A percentile compares a stretch with the other conserved stretches of the same genome.
Conservation (phyloP, 2,329 filamentous ascomycete species). For the Atkinsonella texensis region DNA sequence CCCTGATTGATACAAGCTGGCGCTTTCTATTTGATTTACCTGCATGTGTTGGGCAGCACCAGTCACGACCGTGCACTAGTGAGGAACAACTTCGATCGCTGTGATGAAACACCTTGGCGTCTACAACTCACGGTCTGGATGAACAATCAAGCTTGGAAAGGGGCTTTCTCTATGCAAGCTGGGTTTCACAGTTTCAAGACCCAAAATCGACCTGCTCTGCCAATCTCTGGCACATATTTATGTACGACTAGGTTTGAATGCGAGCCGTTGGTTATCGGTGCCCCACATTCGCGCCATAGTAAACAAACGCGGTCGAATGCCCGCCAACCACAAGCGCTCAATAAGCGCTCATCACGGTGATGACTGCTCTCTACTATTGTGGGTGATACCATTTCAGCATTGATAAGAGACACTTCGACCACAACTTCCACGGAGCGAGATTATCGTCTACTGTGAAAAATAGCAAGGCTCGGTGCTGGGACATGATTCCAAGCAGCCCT, state of each 20-base stretch:
- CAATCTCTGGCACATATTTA: no score
- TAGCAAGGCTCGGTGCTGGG: neutral
- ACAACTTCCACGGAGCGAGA: neutral
- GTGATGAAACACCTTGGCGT: no score
- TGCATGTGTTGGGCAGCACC: neutral
- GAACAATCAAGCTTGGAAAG: neutral
- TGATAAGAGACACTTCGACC: neutral
- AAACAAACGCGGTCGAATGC: conserved; percentile 19
- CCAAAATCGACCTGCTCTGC: no score
- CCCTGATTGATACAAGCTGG: no score
- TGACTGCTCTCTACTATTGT: neutral
- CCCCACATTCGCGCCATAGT: conserved; percentile 13
- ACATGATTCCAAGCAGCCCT: neutral
- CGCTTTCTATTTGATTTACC: neutral
- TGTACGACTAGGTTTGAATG: neutral
- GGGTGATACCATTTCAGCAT: neutral
- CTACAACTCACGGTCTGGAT: neutral
- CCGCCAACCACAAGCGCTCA: neutral
- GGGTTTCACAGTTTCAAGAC: no score
- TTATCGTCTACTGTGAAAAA: neutral
- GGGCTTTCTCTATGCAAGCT: neutral
- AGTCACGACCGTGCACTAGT: neutral
- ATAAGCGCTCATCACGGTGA: neutral
- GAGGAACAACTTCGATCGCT: neutral
- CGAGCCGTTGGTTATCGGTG: neutral